Percentiles rank a stretch among this genome's conserved stretches.
These are phyloP conservation scores for Saccharomyces cerevisiae DNA, from an alignment of 805 yeast species.

Conservation along the genomic window DNA sequence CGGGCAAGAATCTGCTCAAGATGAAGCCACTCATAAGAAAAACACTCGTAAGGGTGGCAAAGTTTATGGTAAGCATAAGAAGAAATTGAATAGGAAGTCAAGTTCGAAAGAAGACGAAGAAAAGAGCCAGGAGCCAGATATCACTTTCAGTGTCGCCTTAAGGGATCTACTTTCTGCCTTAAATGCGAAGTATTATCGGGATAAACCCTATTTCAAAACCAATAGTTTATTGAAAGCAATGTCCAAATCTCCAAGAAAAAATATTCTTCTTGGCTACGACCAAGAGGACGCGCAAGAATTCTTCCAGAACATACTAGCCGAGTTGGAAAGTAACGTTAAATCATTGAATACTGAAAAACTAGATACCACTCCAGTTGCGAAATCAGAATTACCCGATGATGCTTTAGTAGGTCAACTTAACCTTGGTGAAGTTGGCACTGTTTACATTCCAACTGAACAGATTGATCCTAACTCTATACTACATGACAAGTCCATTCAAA, in stretches of 20 bases:
- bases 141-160: constrained; percentile 48
- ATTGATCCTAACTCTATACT: constrained; percentile 57
- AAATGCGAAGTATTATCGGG: constrained; percentile 46
- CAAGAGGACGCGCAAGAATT: constrained; percentile 98
- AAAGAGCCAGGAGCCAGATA: constrained; percentile 11
- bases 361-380: constrained; percentile 20
- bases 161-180: constrained; percentile 45
- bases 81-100: constrained; percentile 7
- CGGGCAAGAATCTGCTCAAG: constrained; percentile 19
- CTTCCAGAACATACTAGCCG: constrained; percentile 67
- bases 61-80: constrained; percentile 16
- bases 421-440: constrained; percentile 53
- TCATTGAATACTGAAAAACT: constrained; percentile 13
- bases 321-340: constrained; percentile 44
- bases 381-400: constrained; percentile 29
- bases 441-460: constrained; percentile 64
- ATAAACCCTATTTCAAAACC: constrained; percentile 53
- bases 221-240: constrained; percentile 52
- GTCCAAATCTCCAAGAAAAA: constrained; percentile 72
- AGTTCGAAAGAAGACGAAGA: constrained; percentile 9
- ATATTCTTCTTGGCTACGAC: constrained; percentile 72
- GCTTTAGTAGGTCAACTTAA: constrained; percentile 35
- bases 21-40: constrained; percentile 7
- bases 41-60: constrained; percentile 7
- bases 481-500: constrained; percentile 34